These are phyloP conservation scores for Trichophaea hybrida DNA, from an alignment of 2,329 filamentous ascomycete species.

Conservation along the genomic window DNA sequence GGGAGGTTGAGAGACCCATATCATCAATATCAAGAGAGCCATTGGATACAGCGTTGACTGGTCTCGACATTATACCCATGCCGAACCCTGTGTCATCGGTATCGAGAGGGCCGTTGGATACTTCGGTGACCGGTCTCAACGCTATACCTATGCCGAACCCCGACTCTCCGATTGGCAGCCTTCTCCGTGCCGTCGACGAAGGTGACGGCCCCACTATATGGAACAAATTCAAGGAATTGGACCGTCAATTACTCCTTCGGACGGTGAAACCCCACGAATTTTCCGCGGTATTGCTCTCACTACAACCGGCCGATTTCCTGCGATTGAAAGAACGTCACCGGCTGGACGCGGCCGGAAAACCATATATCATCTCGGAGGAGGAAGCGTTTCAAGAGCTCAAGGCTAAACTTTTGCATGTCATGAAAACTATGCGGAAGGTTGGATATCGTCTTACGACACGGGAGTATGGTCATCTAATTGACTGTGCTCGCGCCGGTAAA, in stretches of 20 bases:
- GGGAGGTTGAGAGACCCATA: not conserved
- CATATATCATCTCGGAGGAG: not conserved
- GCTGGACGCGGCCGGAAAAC: slow-evolving; percentile 3
- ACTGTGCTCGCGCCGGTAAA: slow-evolving; percentile 38
- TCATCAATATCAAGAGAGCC: not conserved
- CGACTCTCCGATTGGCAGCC: slow-evolving; percentile 5
- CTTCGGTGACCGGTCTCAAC: slow-evolving; percentile 10
- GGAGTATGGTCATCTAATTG: slow-evolving; percentile 42
- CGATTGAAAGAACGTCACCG: slow-evolving; percentile 9
- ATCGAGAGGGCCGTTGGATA: slow-evolving; percentile 3
- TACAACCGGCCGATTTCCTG: slow-evolving; percentile 10
- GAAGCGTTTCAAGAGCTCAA: slow-evolving; percentile 10
- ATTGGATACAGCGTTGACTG: slow-evolving; percentile 10
- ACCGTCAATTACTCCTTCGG: not conserved
- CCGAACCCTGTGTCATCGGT: not conserved
- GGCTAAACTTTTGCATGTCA: slow-evolving; percentile 6
- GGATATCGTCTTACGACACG: slow-evolving; percentile 33
- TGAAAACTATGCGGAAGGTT: slow-evolving; percentile 9
- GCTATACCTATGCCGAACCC: slow-evolving; percentile 9
- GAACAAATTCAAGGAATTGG: not conserved
- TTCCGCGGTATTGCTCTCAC: slow-evolving; percentile 13
- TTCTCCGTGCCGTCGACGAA: slow-evolving; percentile 13
- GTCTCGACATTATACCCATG: slow-evolving; percentile 12
- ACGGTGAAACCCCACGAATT: slow-evolving; percentile 4
- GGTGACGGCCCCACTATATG: slow-evolving; percentile 9